Evolutionary conservation across 768 basidiomycete species (phyloP).

Genomic region (Clavulina sp.): DNA sequence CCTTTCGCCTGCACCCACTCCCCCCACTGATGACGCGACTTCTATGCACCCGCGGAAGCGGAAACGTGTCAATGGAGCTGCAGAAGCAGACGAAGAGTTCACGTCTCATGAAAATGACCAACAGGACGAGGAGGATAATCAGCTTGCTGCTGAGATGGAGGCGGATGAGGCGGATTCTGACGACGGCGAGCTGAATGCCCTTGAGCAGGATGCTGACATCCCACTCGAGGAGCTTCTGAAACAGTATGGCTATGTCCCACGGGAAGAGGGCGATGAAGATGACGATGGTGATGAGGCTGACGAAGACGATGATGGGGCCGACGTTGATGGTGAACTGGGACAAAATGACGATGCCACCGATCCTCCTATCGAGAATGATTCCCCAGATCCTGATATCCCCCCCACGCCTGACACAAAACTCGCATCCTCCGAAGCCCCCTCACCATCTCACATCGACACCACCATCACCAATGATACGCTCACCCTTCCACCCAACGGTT

Average conservation of each 20-base stretch:
- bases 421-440: neutral
- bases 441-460: neutral
- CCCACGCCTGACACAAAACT: neutral
- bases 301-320: neutral
- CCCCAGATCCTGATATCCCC: neutral
- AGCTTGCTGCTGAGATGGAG: slow-evolving; percentile 16
- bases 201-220: slow-evolving; percentile 23
- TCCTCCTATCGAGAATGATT: too few species aligned
- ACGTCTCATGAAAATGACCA: slow-evolving; percentile 13
- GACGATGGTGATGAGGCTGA: neutral
- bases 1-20: too few species aligned
- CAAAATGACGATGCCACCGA: neutral
- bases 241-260: slow-evolving; percentile 20
- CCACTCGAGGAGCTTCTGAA: slow-evolving; percentile 24
- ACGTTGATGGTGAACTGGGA: neutral
- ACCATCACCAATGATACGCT: neutral
- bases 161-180: slow-evolving; percentile 13
- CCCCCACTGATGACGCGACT: too few species aligned
- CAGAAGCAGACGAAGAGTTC: too few species aligned
- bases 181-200: slow-evolving; percentile 18
- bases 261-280: slow-evolving; percentile 3
- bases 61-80: too few species aligned
- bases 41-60: too few species aligned
- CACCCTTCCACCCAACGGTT: too few species aligned
- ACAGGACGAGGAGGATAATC: slow-evolving; percentile 13